Evolutionary conservation across 106 monocot genomes (phyloP).

Genomic region (Dendrobium chrysotoxum): DNA sequence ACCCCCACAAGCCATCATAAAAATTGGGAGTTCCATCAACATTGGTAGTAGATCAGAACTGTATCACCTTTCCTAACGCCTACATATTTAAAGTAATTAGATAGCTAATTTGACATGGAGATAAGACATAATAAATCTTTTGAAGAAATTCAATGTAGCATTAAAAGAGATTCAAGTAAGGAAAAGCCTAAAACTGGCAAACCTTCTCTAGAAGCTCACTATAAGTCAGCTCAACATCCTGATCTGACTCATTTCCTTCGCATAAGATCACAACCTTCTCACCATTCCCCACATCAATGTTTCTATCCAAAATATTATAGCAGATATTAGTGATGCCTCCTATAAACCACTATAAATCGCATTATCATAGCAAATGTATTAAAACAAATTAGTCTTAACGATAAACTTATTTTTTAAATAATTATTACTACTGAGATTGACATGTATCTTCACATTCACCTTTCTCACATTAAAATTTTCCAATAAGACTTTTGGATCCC

Average conservation of each 20-base stretch:
- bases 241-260: conserved; percentile 85
- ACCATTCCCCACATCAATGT: conserved; percentile 56
- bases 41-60: conserved; percentile 87
- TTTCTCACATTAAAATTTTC: conserved; percentile 80
- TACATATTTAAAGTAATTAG: conserved; percentile 83
- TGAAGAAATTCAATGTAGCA: not conserved
- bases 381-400: conserved; percentile 1
- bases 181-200: conserved; percentile 59
- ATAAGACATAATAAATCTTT: not conserved
- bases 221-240: conserved; percentile 74
- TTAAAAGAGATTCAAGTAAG: not conserved
- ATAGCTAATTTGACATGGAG: conserved; percentile 32
- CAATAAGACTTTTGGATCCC: conserved; percentile 49
- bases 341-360: conserved; percentile 77
- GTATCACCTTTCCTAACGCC: conserved; percentile 92
- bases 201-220: conserved; percentile 86
- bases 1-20: conserved; percentile 97
- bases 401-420: not conserved
- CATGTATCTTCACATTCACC: conserved; percentile 70
- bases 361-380: not conserved
- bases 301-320: conserved; percentile 88
- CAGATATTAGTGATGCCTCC: conserved; percentile 86
- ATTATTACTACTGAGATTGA: not conserved
- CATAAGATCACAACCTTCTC: conserved; percentile 79
- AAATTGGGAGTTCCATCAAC: conserved; percentile 93